phyloP scores from a whole-genome alignment of 441 rosid genomes.

The Eutrema salsugineum region DNA sequence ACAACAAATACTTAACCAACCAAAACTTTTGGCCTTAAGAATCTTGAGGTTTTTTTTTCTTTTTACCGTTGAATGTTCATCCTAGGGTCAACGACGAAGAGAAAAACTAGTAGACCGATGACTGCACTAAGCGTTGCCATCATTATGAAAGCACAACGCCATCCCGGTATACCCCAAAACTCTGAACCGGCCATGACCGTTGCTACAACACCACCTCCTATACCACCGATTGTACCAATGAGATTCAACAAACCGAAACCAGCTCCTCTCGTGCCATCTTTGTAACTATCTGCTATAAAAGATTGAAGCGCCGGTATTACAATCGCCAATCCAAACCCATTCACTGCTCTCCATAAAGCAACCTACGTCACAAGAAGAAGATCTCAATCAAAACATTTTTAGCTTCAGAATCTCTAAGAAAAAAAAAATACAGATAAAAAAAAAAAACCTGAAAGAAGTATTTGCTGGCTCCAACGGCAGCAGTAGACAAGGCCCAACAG shows the following conservation, averaged over 20 bases:
- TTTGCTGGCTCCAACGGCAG: slow-evolving; percentile 85
- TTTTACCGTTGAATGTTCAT: slow-evolving; percentile 32
- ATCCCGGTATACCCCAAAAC: slow-evolving; percentile 72
- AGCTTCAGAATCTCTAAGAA: not conserved
- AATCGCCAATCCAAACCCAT: slow-evolving; percentile 94
- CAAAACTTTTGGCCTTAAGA: not conserved
- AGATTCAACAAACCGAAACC: slow-evolving; percentile 85
- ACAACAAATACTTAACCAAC: slow-evolving; percentile 5
- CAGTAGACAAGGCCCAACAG: slow-evolving; percentile 95
- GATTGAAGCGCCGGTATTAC: slow-evolving; percentile 98
- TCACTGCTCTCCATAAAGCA: slow-evolving; percentile 90
- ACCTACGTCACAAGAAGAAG: slow-evolving; percentile 37
- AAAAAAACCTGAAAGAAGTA: slow-evolving; percentile 39
- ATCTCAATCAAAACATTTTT: not conserved
- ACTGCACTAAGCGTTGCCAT: slow-evolving; percentile 77
- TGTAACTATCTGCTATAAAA: slow-evolving; percentile 91
- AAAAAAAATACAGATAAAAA: not conserved
- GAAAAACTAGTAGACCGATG: slow-evolving; percentile 81
- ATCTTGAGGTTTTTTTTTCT: not conserved
- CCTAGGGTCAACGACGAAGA: slow-evolving; percentile 81
- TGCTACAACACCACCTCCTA: slow-evolving; percentile 95
- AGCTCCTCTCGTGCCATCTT: slow-evolving; percentile 81
- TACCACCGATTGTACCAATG: slow-evolving; percentile 82
- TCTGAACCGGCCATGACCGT: slow-evolving; percentile 89
- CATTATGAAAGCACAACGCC: slow-evolving; percentile 93